Base-by-base conservation (phyloP, 2,329 filamentous ascomycete genomes). In the Trichophyton equinum region DNA sequence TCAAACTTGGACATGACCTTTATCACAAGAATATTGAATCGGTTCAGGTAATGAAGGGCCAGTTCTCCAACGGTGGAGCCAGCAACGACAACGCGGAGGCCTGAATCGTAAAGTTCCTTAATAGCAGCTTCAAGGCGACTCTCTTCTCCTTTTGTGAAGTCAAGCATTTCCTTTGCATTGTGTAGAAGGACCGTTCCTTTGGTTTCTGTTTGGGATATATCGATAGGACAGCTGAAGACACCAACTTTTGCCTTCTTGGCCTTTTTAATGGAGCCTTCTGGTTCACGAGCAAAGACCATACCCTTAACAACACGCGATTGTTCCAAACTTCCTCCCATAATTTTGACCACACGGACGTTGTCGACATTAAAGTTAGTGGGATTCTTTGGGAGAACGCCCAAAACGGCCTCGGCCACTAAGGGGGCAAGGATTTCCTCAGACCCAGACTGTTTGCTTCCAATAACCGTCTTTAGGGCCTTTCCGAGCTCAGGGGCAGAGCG, bases 1-100 rank as follows among this genome's bases (percentile, higher is more conserved):
- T 99, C 94, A 71, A 97, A 99, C 77, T 99, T 99, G 78, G 91
- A 96, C 70, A 97, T 85, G 67, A 99, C 87, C 77, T 96, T 95
- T 80, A 99, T 92, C 71, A 94, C 86, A 56, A 99, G 84, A 67
- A 99, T 97, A 72, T 89, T 91, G 77, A 88, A 96, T 70, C 92
- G 89, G 83, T 99, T 96, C 65, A 99, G 86, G 79, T 96, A 99
- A 81, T 99, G 94, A 76, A 96, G 81, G 60, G 94, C 94, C 64
- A 99, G 83, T 73, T 99, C 95, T 68, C 95, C 94, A 55, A 99
- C 86, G n/a, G 89, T 91, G 44, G 90, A 87, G 61, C 94, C 94
- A 61, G 91, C 92, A 67, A 99, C 83, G 57, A 97, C 85, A 18
- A 99, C 95, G 61, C 94, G 85, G 65, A 99, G 77, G 51, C 94